Conservation (phyloP, 1,284 basidiomycete genomes). For the Sanguinoderma infundibulare region DNA sequence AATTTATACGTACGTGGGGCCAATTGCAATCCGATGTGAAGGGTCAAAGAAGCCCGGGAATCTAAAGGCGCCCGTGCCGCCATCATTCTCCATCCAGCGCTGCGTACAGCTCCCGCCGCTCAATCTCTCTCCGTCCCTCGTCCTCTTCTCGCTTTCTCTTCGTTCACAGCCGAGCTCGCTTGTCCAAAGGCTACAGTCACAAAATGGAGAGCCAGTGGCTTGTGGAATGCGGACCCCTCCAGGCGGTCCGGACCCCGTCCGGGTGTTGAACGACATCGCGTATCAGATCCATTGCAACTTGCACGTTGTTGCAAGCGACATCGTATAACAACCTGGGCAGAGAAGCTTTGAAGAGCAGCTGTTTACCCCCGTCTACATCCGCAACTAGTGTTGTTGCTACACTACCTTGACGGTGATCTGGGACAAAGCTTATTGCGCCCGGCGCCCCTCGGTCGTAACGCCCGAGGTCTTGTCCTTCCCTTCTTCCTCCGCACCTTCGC, state of each 20-base stretch:
- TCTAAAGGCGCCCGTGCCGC: slow-evolving; percentile 9
- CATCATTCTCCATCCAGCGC: slow-evolving; percentile 19
- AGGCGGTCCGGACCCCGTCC: too few relatives aligned
- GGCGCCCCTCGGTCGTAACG: background rate
- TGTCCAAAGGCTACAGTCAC: background rate
- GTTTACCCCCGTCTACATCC: background rate
- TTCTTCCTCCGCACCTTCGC: slow-evolving; percentile 8
- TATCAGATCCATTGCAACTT: background rate
- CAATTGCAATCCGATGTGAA: slow-evolving; percentile 37
- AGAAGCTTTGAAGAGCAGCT: background rate
- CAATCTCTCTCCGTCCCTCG: background rate
- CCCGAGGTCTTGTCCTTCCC: slow-evolving; percentile 19
- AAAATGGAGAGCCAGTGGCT: background rate
- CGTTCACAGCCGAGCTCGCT: background rate
- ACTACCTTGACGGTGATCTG: slow-evolving; percentile 10
- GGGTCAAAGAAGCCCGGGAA: slow-evolving; percentile 23
- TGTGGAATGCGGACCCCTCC: too few relatives aligned
- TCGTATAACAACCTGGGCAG: background rate
- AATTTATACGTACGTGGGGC: slow-evolving; percentile 33
- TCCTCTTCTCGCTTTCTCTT: background rate
- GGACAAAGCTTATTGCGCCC: slow-evolving; percentile 8
- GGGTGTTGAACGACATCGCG: background rate
- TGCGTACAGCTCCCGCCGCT: slow-evolving; percentile 5
- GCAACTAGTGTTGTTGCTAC: slow-evolving; percentile 16
- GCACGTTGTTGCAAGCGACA: background rate